Evolutionary conservation across 495 filamentous ascomycete species (phyloP), one percentile per base, ranked within the genome.

Genomic region (Symbiotaphrina buchneri): DNA sequence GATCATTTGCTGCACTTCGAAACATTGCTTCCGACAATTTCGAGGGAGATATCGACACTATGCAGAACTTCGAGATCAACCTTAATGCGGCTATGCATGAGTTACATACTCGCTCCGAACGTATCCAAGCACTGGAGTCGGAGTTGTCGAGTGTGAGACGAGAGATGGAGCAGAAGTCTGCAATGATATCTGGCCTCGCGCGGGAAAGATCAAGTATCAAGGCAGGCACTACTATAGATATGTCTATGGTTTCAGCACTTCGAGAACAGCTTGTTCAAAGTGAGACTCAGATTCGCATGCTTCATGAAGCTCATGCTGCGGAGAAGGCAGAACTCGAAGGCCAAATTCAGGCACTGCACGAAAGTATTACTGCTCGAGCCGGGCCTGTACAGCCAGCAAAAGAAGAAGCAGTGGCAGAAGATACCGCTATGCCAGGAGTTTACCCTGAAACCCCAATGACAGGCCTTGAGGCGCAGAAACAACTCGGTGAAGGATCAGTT

Each of bases 141-240:
- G 90, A 93, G 42, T 68, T 94, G 35, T 55, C 70, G 2, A 69
- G 66, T 5, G 66, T 85, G 10, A 90, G 77, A 56, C 87, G 77
- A 49, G 90, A 94, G 47, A 91, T 97, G 78, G 90, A 97, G 38
- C 68, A 63, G 33, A 95, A 95, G 62, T 76, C 77, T 53, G 74
- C 74, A 15, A 83, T 97, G 42, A 94, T 97, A 36, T 79, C 82
- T 11, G 87, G 87, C 4, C 63, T 97, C 21, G 90, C 90, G 11
- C 68, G 84, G 24, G 87, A 97, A 47, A 63, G 87, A 41, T 81
- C 81, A 2, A 83, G 78, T 47, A 66, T 93, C 53, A 81, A 82
- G 46, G 56, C 61, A 23, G 68, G 69, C 2, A 77, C 81, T 7
- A 78, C 83, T 10, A 74, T 94, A 48, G 87, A 97, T 42, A 90